Evolutionary conservation across 1,139 yeast genomes (phyloP).

Genomic region (Ogataea hybrid): DNA sequence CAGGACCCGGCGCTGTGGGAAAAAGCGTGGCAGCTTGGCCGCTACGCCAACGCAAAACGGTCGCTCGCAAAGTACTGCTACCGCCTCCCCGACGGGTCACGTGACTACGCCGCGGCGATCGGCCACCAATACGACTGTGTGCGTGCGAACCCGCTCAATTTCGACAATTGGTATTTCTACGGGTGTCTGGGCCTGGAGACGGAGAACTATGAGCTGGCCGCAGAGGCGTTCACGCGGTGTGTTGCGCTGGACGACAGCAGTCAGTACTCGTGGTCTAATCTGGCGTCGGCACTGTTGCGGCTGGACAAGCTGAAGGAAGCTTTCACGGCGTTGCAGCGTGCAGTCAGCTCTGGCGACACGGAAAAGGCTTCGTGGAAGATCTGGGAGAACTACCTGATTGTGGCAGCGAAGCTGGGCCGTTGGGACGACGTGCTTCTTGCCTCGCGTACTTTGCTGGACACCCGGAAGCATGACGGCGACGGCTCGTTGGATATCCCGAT

Average conservation of each 20-base stretch:
- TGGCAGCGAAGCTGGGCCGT: constrained; percentile 75
- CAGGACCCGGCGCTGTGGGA: constrained; percentile 78
- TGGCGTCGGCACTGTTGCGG: constrained; percentile 75
- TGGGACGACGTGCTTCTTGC: constrained; percentile 90
- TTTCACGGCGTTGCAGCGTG: constrained; percentile 76
- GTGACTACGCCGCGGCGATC: constrained; percentile 56
- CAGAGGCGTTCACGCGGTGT: constrained; percentile 92
- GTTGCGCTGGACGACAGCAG: constrained; percentile 82
- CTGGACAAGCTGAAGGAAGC: constrained; percentile 72
- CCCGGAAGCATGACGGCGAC: constrained; percentile 55
- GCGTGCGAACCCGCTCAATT: constrained; percentile 69
- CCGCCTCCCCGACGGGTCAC: constrained; percentile 61
- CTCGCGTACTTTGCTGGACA: constrained; percentile 56
- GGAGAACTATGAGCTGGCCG: constrained; percentile 70
- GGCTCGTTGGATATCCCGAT: constrained; percentile 72
- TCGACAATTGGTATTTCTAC: constrained; percentile 87
- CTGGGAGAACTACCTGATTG: constrained; percentile 82
- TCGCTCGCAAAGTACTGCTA: constrained; percentile 75
- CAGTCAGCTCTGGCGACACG: constrained; percentile 66
- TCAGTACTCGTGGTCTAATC: constrained; percentile 90
- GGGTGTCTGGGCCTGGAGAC: constrained; percentile 88
- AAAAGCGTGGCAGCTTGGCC: constrained; percentile 84
- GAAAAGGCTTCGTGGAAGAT: constrained; percentile 79
- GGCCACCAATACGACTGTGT: constrained; percentile 74
- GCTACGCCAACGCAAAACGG: constrained; percentile 81